Percentiles rank a stretch among this genome's conserved stretches.
phyloP scores from a whole-genome alignment of 495 filamentous ascomycete species.

The Glutinoglossum americanum region DNA sequence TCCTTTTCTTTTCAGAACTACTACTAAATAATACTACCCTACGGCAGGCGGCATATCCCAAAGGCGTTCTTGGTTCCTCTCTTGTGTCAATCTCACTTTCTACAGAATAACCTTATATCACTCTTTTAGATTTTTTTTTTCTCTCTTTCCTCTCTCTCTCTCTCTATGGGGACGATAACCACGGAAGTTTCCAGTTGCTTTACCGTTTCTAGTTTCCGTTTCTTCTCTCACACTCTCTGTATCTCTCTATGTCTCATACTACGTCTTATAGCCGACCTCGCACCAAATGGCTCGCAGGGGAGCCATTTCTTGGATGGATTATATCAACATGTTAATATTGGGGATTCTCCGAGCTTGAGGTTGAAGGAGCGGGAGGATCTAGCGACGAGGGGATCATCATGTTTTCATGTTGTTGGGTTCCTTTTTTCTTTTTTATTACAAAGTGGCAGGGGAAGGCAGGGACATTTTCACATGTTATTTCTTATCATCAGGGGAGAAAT shows the following conservation, averaged over 20 bases:
- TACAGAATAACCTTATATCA: not conserved
- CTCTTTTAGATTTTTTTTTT: not conserved
- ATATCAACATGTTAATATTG: not conserved
- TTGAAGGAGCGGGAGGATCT: too few relatives aligned
- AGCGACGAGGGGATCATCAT: too few relatives aligned
- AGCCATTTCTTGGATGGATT: constrained; percentile 1
- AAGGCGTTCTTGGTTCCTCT: not conserved
- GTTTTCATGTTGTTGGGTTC: too few relatives aligned
- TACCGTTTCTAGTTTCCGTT: not conserved
- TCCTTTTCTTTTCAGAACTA: not conserved
- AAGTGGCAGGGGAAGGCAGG: not conserved
- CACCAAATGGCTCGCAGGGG: not conserved
- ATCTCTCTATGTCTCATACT: not conserved
- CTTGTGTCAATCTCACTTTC: not conserved
- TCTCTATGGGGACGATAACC: not conserved
- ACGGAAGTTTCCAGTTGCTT: not conserved
- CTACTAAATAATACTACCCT: not conserved
- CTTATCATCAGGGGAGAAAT: not conserved
- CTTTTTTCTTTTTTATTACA: too few relatives aligned
- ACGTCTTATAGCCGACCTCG: not conserved
- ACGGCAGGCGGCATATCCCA: not conserved
- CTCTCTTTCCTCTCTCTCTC: not conserved
- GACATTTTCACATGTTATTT: not conserved
- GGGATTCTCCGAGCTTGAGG: too few relatives aligned
- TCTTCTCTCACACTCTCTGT: not conserved